Conservation (phyloP, 192 early-diverging fungal species). For the Pilobolus umbonatus region DNA sequence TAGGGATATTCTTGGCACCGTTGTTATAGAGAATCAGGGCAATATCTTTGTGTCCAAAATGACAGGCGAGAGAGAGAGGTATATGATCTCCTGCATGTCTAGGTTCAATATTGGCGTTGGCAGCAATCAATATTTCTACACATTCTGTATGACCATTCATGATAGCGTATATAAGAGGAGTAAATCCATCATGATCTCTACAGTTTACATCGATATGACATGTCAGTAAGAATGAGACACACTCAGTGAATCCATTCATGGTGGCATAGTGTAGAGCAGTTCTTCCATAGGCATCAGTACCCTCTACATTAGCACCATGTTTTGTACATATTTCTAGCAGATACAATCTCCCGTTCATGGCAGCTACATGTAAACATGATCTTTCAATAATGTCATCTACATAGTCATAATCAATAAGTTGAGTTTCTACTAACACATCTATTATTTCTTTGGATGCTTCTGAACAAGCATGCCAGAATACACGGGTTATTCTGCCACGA, state of each 20-base stretch:
- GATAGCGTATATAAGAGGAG: conserved; percentile 84
- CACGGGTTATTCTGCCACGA: conserved; percentile 56
- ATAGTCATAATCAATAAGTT: conserved; percentile 72
- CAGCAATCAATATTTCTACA: conserved; percentile 68
- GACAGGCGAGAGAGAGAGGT: conserved; percentile 85
- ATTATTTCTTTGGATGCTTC: conserved; percentile 51
- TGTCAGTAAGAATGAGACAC: conserved; percentile 55
- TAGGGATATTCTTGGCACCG: conserved; percentile 69
- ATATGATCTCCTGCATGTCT: conserved; percentile 53
- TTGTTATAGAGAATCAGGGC: conserved; percentile 71
- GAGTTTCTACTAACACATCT: conserved; percentile 58
- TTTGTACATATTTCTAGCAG: conserved; percentile 49
- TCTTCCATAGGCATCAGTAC: conserved; percentile 85
- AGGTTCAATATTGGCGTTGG: conserved; percentile 61
- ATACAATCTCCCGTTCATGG: conserved; percentile 72
- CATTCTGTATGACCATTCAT: conserved; percentile 75
- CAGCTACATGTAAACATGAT: conserved; percentile 84
- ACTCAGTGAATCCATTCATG: conserved; percentile 80
- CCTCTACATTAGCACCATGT: conserved; percentile 45
- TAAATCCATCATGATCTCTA: conserved; percentile 87
- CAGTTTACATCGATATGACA: conserved; percentile 47
- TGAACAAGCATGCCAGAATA: conserved; percentile 70
- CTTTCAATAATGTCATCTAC: conserved; percentile 92
- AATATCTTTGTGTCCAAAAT: conserved; percentile 87
- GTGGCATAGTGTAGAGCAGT: conserved; percentile 90